Conservation (phyloP, 2,329 filamentous ascomycete genomes). For the Acarospora socialis region DNA sequence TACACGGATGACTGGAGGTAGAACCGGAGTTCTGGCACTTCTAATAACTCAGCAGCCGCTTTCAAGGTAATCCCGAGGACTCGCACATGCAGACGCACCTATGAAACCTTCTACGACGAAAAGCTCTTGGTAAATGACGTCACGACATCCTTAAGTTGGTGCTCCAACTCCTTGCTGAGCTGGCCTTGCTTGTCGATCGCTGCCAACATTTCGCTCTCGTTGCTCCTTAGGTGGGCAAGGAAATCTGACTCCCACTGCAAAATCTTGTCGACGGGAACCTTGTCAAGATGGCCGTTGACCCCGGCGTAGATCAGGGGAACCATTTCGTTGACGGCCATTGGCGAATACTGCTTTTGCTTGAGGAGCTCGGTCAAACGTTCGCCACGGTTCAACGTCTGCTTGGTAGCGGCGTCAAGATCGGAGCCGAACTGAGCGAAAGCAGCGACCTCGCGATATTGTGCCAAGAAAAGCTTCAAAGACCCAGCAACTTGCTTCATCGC, state of each 20-base stretch:
- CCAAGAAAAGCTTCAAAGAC: slow-evolving; percentile 99
- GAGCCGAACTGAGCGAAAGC: slow-evolving; percentile 99
- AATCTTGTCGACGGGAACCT: slow-evolving; percentile 79
- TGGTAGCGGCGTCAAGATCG: slow-evolving; percentile 95
- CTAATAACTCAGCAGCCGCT: too few species aligned
- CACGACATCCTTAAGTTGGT: slow-evolving; percentile 64
- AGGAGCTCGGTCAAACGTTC: slow-evolving; percentile 97
- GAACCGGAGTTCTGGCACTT: too few species aligned
- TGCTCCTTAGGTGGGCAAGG: slow-evolving; percentile 79
- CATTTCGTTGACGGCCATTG: slow-evolving; percentile 99
- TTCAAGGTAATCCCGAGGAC: too few species aligned
- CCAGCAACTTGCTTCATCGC: slow-evolving; percentile 99
- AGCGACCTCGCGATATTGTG: slow-evolving; percentile 99
- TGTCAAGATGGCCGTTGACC: slow-evolving; percentile 94
- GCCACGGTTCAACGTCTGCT: slow-evolving; percentile 96
- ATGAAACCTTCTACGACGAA: too few species aligned
- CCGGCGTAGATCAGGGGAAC: slow-evolving; percentile 97
- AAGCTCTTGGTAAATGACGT: slow-evolving; percentile 88
- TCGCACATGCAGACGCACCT: too few species aligned
- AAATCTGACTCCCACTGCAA: slow-evolving; percentile 90
- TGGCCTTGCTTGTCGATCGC: slow-evolving; percentile 41
- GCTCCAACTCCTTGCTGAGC: slow-evolving; percentile 31
- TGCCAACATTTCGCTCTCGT: slow-evolving; percentile 69
- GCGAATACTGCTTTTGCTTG: slow-evolving; percentile 99
- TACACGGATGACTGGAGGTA: too few species aligned